Conservation (phyloP, 176 grass and related monocot genomes). For the Saccharum spontaneum region DNA sequence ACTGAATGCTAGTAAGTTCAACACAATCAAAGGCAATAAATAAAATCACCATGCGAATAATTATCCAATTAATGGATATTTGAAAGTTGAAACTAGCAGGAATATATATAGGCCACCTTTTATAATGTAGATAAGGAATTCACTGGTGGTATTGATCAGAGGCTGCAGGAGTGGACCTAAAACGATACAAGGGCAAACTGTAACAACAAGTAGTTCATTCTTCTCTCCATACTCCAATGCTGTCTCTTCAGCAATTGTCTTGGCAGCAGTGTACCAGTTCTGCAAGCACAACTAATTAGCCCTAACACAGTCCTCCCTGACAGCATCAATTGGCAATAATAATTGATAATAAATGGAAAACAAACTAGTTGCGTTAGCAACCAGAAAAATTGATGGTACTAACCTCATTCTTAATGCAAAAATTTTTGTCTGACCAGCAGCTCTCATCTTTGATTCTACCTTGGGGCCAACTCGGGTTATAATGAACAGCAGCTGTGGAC, state of each 20-base stretch:
- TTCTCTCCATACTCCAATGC: conserved; percentile 41
- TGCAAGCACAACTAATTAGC: conserved; percentile 12
- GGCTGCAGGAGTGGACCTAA: conserved; percentile 40
- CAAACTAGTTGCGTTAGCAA: background rate
- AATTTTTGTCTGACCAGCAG: conserved; percentile 47
- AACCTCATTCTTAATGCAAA: conserved; percentile 37
- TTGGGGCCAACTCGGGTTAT: conserved; percentile 38
- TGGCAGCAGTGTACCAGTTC: conserved; percentile 47
- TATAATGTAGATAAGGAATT: conserved; percentile 30
- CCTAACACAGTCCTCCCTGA: background rate
- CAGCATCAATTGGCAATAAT: background rate
- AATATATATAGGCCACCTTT: conserved; percentile 21
- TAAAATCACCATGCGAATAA: background rate
- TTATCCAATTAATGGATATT: background rate
- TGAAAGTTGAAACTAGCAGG: background rate
- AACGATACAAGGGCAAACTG: conserved; percentile 38
- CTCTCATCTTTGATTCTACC: conserved; percentile 40
- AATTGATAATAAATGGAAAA: background rate
- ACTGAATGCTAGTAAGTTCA: background rate
- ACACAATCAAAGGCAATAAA: background rate
- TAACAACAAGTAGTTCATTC: conserved; percentile 26
- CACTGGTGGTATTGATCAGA: conserved; percentile 24
- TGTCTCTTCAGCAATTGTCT: conserved; percentile 39
- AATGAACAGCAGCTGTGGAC: conserved; percentile 25
- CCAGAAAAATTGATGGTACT: background rate